phyloP scores from a whole-genome alignment of 768 basidiomycete species.

The Phaeotremella fagi region DNA sequence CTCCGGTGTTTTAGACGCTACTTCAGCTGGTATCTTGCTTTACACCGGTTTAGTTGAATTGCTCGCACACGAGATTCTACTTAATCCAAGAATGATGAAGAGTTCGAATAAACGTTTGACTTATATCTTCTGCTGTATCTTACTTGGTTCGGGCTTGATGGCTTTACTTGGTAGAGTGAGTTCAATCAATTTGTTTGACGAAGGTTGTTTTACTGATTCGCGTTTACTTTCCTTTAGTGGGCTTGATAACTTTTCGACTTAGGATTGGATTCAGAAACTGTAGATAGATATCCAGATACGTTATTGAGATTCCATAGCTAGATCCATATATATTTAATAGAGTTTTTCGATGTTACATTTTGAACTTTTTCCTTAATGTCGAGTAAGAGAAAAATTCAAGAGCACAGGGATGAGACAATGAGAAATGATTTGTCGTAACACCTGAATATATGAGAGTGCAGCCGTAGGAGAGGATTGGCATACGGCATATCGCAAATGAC shows the following conservation, averaged over 20 bases:
- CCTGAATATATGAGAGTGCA: too few species aligned
- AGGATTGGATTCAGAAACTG: too few species aligned
- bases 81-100: constrained; percentile 79
- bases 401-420: too few species aligned
- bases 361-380: too few species aligned
- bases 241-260: background rate
- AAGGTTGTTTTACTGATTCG: background rate
- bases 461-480: too few species aligned
- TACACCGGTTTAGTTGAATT: constrained; percentile 53
- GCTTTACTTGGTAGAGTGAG: constrained; percentile 64
- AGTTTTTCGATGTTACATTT: too few species aligned
- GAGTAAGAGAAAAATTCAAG: too few species aligned
- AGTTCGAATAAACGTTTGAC: constrained; percentile 61
- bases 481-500: too few species aligned
- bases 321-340: too few species aligned
- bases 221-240: background rate
- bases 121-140: constrained; percentile 72
- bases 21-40: constrained; percentile 80
- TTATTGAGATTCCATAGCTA: too few species aligned
- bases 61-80: constrained; percentile 90
- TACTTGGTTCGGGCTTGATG: constrained; percentile 83
- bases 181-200: background rate
- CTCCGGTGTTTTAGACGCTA: constrained; percentile 75
- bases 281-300: too few species aligned
- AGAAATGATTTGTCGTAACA: too few species aligned